These are phyloP conservation scores for Rhodotorula sp. DNA, from an alignment of 1,284 basidiomycete species.

Conservation along the genomic window DNA sequence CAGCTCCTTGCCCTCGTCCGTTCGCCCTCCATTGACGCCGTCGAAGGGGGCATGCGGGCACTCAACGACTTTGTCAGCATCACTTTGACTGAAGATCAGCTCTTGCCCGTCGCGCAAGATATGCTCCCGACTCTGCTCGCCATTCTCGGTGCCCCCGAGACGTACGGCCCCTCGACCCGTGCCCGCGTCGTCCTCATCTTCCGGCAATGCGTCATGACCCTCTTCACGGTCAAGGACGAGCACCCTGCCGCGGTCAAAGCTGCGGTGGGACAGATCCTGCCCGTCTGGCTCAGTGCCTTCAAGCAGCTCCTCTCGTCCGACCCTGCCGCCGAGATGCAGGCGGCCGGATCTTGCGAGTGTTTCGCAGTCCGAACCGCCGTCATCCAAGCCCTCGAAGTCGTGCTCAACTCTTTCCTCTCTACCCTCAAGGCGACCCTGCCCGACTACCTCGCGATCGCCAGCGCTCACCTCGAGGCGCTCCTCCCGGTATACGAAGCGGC, in stretches of 20 bases:
- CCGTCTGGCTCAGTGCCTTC: conserved; percentile 85
- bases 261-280: conserved; percentile 74
- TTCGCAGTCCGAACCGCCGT: conserved; percentile 57
- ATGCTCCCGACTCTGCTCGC: conserved; percentile 77
- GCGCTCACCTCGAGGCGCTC: conserved; percentile 65
- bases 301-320: conserved; percentile 63
- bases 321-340: conserved; percentile 14
- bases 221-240: conserved; percentile 92
- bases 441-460: conserved; percentile 67
- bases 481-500: conserved; percentile 65
- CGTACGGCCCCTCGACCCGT: conserved; percentile 72
- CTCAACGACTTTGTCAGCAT: conserved; percentile 81
- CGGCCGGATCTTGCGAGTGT: conserved; percentile 64
- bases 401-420: conserved; percentile 29
- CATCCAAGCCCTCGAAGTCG: conserved; percentile 33
- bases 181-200: conserved; percentile 84
- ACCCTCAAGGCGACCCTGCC: conserved; percentile 70
- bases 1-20: conserved; percentile 69
- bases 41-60: conserved; percentile 93
- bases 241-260: conserved; percentile 81
- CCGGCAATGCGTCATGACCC: conserved; percentile 79
- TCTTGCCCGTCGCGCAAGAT: conserved; percentile 77
- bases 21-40: conserved; percentile 65
- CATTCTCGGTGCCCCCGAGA: conserved; percentile 70
- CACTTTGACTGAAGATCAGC: conserved; percentile 87